phyloP scores from a whole-genome alignment of 768 basidiomycete genomes.

The Cystofilobasidium capitatum region DNA sequence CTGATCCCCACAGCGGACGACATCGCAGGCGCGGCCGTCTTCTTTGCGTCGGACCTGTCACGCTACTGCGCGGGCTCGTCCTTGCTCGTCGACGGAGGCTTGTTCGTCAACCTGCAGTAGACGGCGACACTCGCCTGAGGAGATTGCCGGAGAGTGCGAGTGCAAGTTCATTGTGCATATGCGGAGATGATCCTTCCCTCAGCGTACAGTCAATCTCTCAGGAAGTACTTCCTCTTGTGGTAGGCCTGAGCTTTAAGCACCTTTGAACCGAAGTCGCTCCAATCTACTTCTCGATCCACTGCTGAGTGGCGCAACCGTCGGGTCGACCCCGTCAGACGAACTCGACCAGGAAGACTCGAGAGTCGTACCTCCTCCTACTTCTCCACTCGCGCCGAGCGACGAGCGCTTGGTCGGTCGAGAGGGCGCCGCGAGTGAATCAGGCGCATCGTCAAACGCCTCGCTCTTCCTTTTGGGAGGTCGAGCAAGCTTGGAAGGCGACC shows the following conservation, averaged over 20 bases:
- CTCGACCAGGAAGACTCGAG: background rate
- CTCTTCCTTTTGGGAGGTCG: background rate
- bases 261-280: background rate
- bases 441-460: background rate
- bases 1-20: constrained; percentile 45
- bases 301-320: background rate
- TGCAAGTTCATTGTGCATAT: too few species aligned
- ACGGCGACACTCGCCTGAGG: too few species aligned
- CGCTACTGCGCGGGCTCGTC: constrained; percentile 3
- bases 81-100: constrained; percentile 3
- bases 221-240: too few species aligned
- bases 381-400: background rate
- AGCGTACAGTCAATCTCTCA: too few species aligned
- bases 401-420: background rate
- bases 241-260: too few species aligned
- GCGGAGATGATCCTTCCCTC: too few species aligned
- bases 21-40: constrained; percentile 63
- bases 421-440: background rate
- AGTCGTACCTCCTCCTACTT: background rate
- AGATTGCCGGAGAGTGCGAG: too few species aligned
- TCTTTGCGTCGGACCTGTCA: constrained; percentile 50
- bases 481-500: background rate
- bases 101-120: constrained; percentile 15
- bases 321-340: background rate
- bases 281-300: background rate